A percentile compares a stretch with the other conserved stretches of the same genome.
Evolutionary conservation across 768 basidiomycete species (phyloP).

Genomic region (Auricularia heimuer): DNA sequence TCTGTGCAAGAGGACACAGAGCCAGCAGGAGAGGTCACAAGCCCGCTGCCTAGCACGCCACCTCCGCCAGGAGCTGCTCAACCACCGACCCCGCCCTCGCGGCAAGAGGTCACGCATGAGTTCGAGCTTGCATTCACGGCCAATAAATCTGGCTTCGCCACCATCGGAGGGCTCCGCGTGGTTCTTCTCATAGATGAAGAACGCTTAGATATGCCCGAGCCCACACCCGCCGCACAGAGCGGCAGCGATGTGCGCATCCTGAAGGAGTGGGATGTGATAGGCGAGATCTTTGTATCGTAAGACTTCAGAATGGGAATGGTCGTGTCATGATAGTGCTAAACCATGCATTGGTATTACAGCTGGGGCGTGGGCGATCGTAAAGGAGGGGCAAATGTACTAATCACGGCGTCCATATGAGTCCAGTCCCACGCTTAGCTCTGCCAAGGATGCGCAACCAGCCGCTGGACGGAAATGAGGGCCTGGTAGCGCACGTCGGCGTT

Average conservation of each 20-base stretch:
- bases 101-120: conserved; percentile 31
- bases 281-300: conserved; percentile 53
- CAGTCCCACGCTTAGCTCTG: not conserved
- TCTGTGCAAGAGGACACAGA: not conserved
- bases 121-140: conserved; percentile 60
- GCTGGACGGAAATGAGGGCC: conserved; percentile 82
- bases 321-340: not conserved
- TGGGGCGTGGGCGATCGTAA: no score
- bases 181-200: conserved; percentile 39
- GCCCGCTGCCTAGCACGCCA: not conserved
- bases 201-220: conserved; percentile 14
- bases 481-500: conserved; percentile 88
- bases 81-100: not conserved
- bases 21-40: not conserved
- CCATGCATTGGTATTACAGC: not conserved
- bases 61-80: not conserved
- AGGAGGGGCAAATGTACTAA: no score
- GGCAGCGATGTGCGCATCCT: conserved; percentile 34
- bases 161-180: conserved; percentile 63
- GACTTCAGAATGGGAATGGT: not conserved
- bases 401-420: not conserved
- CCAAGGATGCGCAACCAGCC: conserved; percentile 88
- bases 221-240: conserved; percentile 12
- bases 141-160: conserved; percentile 45
- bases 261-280: conserved; percentile 64